Evolutionary conservation across 768 basidiomycete species (phyloP), one percentile per base, ranked within the genome.

Genomic region (Galerina sulciceps): DNA sequence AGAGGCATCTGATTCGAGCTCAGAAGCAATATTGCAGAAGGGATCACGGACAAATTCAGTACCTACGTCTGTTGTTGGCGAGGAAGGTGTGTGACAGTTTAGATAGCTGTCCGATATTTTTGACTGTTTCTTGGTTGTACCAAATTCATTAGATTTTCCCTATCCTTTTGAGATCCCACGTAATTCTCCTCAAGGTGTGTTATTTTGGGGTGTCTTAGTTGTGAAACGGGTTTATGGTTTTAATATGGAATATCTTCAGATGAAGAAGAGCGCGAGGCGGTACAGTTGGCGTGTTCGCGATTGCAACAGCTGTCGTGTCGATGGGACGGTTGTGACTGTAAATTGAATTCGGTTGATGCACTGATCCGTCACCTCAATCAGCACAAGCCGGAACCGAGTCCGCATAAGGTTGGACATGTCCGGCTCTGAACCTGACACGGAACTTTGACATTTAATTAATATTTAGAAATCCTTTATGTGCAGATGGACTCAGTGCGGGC

Each of bases 401-500:
- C 58, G 41, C 60, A 64, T 55, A 66, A 59, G 56, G 68, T 65
- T 38, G 53, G 60, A 55, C 18, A 55, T 59, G 31, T 55, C 47
- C 48, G 40, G 50, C 15, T 50, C 13, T 41, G 55, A 11, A 13
- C 11, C n/a, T 13, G 22, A 26, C 26, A 35, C 49, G 51, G 18
- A 15, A 42, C 11, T 26, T 47, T 49, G n/a, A 45, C 8, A 35
- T 42, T 42, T 42, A 58, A 47, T 40, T 57, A 44, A 43, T n/a
- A 45, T 58, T 17, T 52, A 81, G 77, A 66, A 64, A n/a, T 67
- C 70, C 11, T 83, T 75, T 61, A 63, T 69, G 36, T 88, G 88
- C 69, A 73, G 67, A 45, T 90, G 90, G 89, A 74, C 78, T 15
- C 73, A 73, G 26, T 91, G 88, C 67, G 75, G 76, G n/a, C 74